These are phyloP conservation scores for Pyricularia pennisetigena DNA, from an alignment of 2,329 filamentous ascomycete species.

Conservation along the genomic window DNA sequence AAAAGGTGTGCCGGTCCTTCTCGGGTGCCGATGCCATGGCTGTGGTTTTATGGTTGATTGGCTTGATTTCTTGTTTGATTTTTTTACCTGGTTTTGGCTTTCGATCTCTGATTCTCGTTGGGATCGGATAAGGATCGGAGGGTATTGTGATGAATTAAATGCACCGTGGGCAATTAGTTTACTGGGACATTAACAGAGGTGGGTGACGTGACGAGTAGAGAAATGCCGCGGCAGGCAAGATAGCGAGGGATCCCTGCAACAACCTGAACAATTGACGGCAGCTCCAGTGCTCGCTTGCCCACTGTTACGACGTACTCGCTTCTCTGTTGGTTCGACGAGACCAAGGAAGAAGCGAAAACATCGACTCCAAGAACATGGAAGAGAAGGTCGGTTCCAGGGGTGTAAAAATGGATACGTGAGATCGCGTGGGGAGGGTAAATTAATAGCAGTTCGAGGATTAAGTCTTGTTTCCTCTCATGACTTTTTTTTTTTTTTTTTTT, in stretches of 20 bases:
- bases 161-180: too few relatives aligned
- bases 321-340: not conserved
- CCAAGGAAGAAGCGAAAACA: not conserved
- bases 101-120: not conserved
- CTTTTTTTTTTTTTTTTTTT: too few relatives aligned
- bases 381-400: not conserved
- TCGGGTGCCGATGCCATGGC: conserved; percentile 6
- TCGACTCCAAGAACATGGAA: not conserved
- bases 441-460: too few relatives aligned
- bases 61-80: not conserved
- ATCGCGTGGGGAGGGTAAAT: too few relatives aligned
- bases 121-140: not conserved
- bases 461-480: too few relatives aligned
- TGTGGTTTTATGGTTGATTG: not conserved
- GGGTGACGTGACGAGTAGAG: not conserved
- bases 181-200: not conserved
- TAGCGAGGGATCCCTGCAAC: not conserved
- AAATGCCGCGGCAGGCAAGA: not conserved
- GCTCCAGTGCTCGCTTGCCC: not conserved
- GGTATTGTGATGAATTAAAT: not conserved
- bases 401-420: not conserved
- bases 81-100: too few relatives aligned
- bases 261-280: not conserved
- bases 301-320: not conserved
- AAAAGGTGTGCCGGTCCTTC: conserved; percentile 55